phyloP scores from a whole-genome alignment of 2,329 filamentous ascomycete genomes.

The Colletotrichum higginsianum region DNA sequence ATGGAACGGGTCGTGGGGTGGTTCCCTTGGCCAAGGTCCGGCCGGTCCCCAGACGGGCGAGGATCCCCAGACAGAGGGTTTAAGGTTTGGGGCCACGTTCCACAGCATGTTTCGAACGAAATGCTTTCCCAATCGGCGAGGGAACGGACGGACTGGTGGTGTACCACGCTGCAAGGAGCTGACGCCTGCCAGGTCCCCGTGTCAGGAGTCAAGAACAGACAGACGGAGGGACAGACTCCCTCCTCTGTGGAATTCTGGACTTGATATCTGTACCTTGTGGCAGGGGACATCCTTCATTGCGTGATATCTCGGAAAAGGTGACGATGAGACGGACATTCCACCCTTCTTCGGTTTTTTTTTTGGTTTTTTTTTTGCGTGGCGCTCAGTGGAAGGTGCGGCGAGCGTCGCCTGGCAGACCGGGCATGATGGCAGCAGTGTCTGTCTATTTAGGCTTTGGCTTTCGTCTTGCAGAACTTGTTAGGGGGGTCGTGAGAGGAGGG shows the following conservation, averaged over 20 bases:
- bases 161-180: not conserved
- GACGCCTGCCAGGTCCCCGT: constrained; percentile 3
- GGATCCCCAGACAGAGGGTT: constrained; percentile 15
- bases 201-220: not conserved
- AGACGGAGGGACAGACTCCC: not conserved
- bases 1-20: constrained; percentile 1
- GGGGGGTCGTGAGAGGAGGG: not conserved
- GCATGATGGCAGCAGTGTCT: not conserved
- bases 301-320: not conserved
- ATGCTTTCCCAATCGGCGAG: constrained; percentile 24
- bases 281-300: constrained; percentile 6
- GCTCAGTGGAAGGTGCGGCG: not conserved
- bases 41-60: constrained; percentile 5
- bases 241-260: not conserved
- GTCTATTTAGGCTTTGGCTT: constrained; percentile 24
- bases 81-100: constrained; percentile 40
- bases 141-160: not conserved
- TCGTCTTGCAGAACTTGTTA: constrained; percentile 14
- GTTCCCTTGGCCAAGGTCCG: constrained; percentile 19
- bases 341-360: not conserved
- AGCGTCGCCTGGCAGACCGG: not conserved
- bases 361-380: too few relatives aligned
- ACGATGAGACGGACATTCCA: constrained; percentile 8
- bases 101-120: constrained; percentile 40
- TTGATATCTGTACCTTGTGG: constrained; percentile 26